Evolutionary conservation across 768 basidiomycete genomes (phyloP).

Genomic region (Boletus vermiculosoides): DNA sequence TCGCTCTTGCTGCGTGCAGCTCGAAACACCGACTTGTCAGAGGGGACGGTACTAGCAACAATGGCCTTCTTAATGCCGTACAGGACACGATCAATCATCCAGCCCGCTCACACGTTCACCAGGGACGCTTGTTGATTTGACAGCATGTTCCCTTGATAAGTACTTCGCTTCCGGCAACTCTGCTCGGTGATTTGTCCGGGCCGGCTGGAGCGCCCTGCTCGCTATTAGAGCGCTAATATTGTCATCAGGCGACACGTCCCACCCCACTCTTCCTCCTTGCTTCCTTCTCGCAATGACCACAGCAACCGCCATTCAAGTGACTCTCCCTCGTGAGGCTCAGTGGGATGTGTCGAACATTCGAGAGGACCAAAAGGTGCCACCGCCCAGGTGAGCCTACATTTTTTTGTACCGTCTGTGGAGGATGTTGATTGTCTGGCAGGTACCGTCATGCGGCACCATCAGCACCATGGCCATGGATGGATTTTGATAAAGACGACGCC

Average conservation of each 20-base stretch:
- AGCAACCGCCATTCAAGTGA: conserved; percentile 5
- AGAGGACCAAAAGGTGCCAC: conserved; percentile 16
- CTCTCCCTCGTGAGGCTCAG: neutral
- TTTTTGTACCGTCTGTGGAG: neutral
- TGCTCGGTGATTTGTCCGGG: neutral
- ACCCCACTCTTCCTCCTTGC: neutral
- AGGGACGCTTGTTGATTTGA: conserved; percentile 1
- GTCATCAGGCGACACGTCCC: conserved; percentile 4
- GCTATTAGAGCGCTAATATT: conserved; percentile 4
- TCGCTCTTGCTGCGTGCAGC: neutral
- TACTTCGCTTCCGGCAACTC: neutral
- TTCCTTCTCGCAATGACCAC: conserved; percentile 13
- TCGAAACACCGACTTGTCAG: neutral
- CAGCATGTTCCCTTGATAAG: neutral
- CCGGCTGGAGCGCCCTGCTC: neutral
- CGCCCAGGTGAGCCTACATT: conserved; percentile 22
- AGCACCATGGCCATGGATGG: conserved; percentile 45
- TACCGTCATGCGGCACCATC: conserved; percentile 40
- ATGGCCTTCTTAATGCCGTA: neutral
- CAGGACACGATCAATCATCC: neutral
- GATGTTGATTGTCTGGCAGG: conserved; percentile 25
- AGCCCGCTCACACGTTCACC: conserved; percentile 5
- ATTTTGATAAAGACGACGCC: conserved; percentile 29
- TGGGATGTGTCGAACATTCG: conserved; percentile 16
- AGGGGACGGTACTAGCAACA: no score